Conservation (phyloP, 2,329 filamentous ascomycete species). For the Cladosporium sp. region DNA sequence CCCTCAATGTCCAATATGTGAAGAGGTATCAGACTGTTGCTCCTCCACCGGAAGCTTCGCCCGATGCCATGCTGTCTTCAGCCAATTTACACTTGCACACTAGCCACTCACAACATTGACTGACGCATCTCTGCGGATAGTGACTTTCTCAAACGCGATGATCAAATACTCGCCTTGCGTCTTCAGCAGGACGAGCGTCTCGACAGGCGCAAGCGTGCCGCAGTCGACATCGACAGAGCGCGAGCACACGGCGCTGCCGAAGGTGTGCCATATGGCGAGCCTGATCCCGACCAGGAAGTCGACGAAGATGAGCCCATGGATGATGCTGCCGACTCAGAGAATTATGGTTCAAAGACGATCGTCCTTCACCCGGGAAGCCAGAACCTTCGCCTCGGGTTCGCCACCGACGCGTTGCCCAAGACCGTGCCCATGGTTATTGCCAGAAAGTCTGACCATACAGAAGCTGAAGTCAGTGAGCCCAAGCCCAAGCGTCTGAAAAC, state of each 20-base stretch:
- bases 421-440: slow-evolving; percentile 92
- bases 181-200: slow-evolving; percentile 82
- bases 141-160: slow-evolving; percentile 97
- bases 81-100: background rate
- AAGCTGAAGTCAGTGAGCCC: slow-evolving; percentile 80
- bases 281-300: slow-evolving; percentile 25
- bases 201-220: slow-evolving; percentile 76
- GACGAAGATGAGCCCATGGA: slow-evolving; percentile 53
- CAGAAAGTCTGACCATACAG: slow-evolving; percentile 68
- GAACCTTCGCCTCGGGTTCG: slow-evolving; percentile 87
- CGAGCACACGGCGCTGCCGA: slow-evolving; percentile 66
- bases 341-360: slow-evolving; percentile 82
- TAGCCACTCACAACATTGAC: background rate
- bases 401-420: slow-evolving; percentile 92
- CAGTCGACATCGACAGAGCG: slow-evolving; percentile 81
- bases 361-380: slow-evolving; percentile 95
- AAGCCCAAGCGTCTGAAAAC: slow-evolving; percentile 63
- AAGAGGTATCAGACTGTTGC: slow-evolving; percentile 23
- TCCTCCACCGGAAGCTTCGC: background rate
- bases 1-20: slow-evolving; percentile 31
- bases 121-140: slow-evolving; percentile 41
- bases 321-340: slow-evolving; percentile 52
- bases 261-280: slow-evolving; percentile 34
- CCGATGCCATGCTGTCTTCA: background rate
- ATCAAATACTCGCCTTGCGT: slow-evolving; percentile 85